Evolutionary conservation across 1,139 yeast genomes (phyloP), one percentile per base, ranked within the genome.

Genomic region (Diutina catenulata): DNA sequence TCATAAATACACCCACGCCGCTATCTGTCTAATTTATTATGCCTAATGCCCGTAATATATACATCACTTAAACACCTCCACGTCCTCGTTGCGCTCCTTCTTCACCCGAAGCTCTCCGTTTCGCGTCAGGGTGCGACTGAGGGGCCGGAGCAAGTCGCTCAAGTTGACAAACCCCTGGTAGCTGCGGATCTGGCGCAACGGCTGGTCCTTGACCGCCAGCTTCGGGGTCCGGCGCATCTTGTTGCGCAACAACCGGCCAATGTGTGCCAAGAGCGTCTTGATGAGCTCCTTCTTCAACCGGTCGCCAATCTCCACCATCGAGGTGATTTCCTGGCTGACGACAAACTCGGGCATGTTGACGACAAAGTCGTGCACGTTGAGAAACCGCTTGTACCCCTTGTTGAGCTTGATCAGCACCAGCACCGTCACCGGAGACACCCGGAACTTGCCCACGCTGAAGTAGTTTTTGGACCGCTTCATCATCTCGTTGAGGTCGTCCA

Each of bases 351-450:
- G 87, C 41, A 80, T 54, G 21, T 61, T 59, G 36, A 80, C 57
- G 13, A 64, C 57, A 44, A 80, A 75, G 46, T 74, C 67, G 26
- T 74, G 67, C 3, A 80, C 86, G 50, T 80, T 80, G 40, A 77
- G 64, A 41, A 78, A 49, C 43, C 79, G 60, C 49, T 62, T 64
- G 28, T 69, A 62, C 0, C 87, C 86, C 28, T 52, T 56, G 37
- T 62, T 64, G 37, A 80, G 75, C 46, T 68, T 70, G 42, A 76
- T 70, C 3, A 86, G 76, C 19, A 80, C 65, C 55, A 66, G 64
- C 20, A 80, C 50, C 2, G 64, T 55, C 28, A 74, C 62, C 10
- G 74, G 63, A 39, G 63, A 60, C 15, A 79, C 49, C 18, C 54
- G 58, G 44, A 80, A 58, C 8, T 66, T 57, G 23, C 69, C 66